Evolutionary conservation across 345 rosid genomes (phyloP).

Genomic region (Gynandropsis gynandra): DNA sequence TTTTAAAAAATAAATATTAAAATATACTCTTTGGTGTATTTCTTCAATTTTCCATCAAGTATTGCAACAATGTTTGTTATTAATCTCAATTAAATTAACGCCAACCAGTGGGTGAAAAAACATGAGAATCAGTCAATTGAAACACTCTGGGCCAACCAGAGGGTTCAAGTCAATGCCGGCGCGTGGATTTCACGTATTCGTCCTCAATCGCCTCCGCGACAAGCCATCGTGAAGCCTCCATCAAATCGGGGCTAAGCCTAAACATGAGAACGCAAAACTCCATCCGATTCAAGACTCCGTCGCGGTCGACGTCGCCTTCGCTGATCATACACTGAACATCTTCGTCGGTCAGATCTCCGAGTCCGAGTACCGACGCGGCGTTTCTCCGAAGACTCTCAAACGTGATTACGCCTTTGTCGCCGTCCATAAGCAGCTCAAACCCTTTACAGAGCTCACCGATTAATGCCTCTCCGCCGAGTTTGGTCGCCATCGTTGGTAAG

Average conservation of each 20-base stretch:
- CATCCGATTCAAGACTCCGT: slow-evolving; percentile 75
- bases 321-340: slow-evolving; percentile 57
- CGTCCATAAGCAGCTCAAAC: slow-evolving; percentile 60
- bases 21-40: too few relatives aligned
- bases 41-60: too few relatives aligned
- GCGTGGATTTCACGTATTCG: slow-evolving; percentile 30
- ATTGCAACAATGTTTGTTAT: too few relatives aligned
- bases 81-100: slow-evolving; percentile 4
- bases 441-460: slow-evolving; percentile 79
- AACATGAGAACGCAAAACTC: slow-evolving; percentile 94
- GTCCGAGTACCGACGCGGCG: slow-evolving; percentile 50
- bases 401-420: slow-evolving; percentile 61
- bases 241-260: slow-evolving; percentile 72
- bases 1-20: too few relatives aligned
- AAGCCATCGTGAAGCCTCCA: slow-evolving; percentile 61
- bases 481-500: slow-evolving; percentile 70
- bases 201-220: slow-evolving; percentile 55
- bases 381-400: slow-evolving; percentile 59
- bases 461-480: slow-evolving; percentile 74
- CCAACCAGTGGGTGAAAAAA: slow-evolving; percentile 15
- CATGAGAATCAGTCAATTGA: too few relatives aligned
- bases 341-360: slow-evolving; percentile 64
- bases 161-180: slow-evolving; percentile 10
- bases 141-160: background rate
- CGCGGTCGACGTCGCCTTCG: slow-evolving; percentile 75